Evolutionary conservation across 805 yeast species (phyloP).

Genomic region (Monosporozyma unispora): DNA sequence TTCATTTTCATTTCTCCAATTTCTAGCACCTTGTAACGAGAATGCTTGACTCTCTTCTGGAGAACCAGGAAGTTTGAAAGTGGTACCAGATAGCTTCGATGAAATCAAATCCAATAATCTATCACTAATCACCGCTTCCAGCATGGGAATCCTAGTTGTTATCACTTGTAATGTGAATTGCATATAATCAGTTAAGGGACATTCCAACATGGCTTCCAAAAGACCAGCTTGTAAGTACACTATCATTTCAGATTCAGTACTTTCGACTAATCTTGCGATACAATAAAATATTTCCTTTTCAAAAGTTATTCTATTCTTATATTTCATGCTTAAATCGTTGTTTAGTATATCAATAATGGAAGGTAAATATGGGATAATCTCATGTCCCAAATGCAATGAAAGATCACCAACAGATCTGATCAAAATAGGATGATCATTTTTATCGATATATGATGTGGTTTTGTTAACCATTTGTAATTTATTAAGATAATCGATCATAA

Average conservation of each 20-base stretch:
- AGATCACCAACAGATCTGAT: conserved; percentile 73
- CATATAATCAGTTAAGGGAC: conserved; percentile 71
- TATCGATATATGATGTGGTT: conserved; percentile 2
- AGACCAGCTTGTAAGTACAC: conserved; percentile 74
- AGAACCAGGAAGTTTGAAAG: conserved; percentile 76
- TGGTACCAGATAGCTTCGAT: conserved; percentile 64
- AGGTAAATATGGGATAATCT: conserved; percentile 77
- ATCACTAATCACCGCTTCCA: conserved; percentile 60
- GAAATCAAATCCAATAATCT: conserved; percentile 63
- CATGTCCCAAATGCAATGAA: conserved; percentile 59
- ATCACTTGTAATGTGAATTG: conserved; percentile 62
- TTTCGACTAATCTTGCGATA: conserved; percentile 68
- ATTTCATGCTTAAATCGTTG: conserved; percentile 51
- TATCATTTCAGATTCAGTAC: conserved; percentile 83
- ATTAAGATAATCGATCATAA: conserved; percentile 64
- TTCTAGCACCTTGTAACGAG: conserved; percentile 56
- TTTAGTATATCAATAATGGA: conserved; percentile 70
- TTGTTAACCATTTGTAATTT: conserved; percentile 58
- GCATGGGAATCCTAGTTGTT: conserved; percentile 61
- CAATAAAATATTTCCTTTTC: conserved; percentile 84
- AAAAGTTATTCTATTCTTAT: conserved; percentile 52
- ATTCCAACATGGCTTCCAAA: conserved; percentile 63
- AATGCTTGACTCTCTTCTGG: conserved; percentile 55
- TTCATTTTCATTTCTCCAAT: conserved; percentile 64
- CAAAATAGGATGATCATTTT: conserved; percentile 56